Evolutionary conservation across 2,329 filamentous ascomycete genomes (phyloP).

Genomic region (Cercospora sojina): DNA sequence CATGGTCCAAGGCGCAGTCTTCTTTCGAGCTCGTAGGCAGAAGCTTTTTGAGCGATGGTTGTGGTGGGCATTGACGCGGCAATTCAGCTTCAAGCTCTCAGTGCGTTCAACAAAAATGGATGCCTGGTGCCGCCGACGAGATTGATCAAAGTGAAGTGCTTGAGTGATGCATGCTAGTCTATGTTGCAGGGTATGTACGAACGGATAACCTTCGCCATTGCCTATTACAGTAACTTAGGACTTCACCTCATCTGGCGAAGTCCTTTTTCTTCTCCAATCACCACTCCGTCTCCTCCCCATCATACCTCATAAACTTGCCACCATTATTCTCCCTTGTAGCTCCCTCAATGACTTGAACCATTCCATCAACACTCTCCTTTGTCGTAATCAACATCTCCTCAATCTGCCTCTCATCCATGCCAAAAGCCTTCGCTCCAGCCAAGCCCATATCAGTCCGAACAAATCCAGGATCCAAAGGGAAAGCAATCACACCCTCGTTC

Average conservation of each 20-base stretch:
- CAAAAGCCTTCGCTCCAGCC: background rate
- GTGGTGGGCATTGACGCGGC: too few relatives aligned
- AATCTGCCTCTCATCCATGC: background rate
- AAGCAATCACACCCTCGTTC: background rate
- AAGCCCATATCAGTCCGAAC: conserved; percentile 11
- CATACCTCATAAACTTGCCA: conserved; percentile 8
- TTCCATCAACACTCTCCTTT: conserved; percentile 8
- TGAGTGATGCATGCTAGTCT: too few relatives aligned
- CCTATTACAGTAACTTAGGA: background rate
- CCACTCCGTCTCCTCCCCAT: conserved; percentile 13
- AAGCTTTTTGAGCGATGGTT: background rate
- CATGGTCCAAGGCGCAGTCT: background rate
- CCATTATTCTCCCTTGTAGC: background rate
- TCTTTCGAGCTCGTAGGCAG: background rate
- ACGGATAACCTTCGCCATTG: background rate
- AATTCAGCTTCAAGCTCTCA: too few relatives aligned
- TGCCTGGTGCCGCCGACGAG: background rate
- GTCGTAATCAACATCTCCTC: background rate
- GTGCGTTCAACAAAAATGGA: too few relatives aligned
- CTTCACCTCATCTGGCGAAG: background rate
- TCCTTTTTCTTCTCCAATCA: background rate
- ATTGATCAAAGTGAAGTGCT: background rate
- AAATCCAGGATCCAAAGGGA: conserved; percentile 2
- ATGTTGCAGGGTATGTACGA: background rate
- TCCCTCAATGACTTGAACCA: conserved; percentile 8